These are phyloP conservation scores for Mycena rosella DNA, from an alignment of 768 basidiomycete species.

Conservation along the genomic window DNA sequence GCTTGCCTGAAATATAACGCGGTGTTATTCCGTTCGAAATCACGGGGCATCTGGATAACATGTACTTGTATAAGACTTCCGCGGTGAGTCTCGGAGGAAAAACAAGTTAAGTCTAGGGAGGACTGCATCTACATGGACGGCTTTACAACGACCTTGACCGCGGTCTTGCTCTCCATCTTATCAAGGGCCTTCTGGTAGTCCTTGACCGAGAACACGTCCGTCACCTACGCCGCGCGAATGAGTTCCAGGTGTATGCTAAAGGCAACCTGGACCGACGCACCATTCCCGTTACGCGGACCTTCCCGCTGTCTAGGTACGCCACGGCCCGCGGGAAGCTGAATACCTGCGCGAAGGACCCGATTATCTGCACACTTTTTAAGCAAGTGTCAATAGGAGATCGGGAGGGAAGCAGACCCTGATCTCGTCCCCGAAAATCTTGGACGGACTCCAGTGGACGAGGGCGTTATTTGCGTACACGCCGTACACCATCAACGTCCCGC, in stretches of 20 bases:
- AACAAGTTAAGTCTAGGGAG: not conserved
- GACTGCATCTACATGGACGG: constrained; percentile 38
- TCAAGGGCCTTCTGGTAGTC: constrained; percentile 77
- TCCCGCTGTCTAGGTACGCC: constrained; percentile 89
- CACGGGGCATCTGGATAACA: too few species aligned
- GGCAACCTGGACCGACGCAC: constrained; percentile 35
- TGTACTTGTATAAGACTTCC: too few species aligned
- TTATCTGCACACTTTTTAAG: constrained; percentile 65
- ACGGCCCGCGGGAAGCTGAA: constrained; percentile 93
- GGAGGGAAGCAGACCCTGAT: constrained; percentile 61
- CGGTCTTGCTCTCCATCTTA: constrained; percentile 70
- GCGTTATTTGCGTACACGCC: constrained; percentile 83
- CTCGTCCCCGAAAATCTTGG: constrained; percentile 83
- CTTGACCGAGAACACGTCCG: constrained; percentile 67
- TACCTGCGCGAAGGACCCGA: constrained; percentile 91
- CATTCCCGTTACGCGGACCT: constrained; percentile 77
- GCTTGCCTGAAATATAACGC: too few species aligned
- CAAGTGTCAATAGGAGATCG: not conserved
- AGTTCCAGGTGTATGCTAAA: too few species aligned
- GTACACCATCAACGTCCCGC: constrained; percentile 79
- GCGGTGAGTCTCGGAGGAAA: too few species aligned
- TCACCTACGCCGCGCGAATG: constrained; percentile 52
- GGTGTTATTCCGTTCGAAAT: too few species aligned
- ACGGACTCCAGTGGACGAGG: constrained; percentile 76
- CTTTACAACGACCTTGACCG: constrained; percentile 66